Evolutionary conservation across 2,329 filamentous ascomycete species (phyloP), one percentile per base, ranked within the genome.

Genomic region (Apiospora kogelbergensis): DNA sequence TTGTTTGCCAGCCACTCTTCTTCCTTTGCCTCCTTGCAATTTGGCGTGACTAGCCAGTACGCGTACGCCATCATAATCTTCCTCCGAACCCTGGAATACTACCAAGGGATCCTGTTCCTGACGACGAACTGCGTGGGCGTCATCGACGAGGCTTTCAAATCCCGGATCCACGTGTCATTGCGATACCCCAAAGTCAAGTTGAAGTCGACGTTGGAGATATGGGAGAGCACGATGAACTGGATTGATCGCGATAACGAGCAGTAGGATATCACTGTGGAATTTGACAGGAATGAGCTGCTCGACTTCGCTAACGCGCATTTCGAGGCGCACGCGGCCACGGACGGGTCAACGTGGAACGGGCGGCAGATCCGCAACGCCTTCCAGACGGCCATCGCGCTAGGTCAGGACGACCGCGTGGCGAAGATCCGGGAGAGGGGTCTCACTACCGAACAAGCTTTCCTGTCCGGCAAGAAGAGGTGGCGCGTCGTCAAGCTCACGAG

Each of bases 301-400:
- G 68, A 67, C 10, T 72, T 72, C 15, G 71, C 71, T 0, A 65
- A 69, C n/a, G 45, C 65, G 22, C 71, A 72, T 45, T 72, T 70
- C 57, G 46, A 69, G 5, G 45, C 66, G 30, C 40, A 70, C n/a
- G 41, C 65, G 37, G 60, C 60, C 65, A 71, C 60, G 41, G 63
- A 48, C 30, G n/a, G 37, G 17, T 17, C 40, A 9, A 71, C 48
- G 45, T 75, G 46, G 73, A 76, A 76, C 68, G 75, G 73, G n/a
- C 70, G 75, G 9, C 74, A 76, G 68, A 77, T 77, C 60, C 72
- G 73, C 40, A 77, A 76, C 68, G 73, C 73, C 1, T 70, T 77
- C 71, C 74, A 74, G 66, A 74, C 74, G 13, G 73, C 73, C 17
- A 72, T 72, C 33, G 71, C 72, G 9, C 37, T 73, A 40, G 72